A percentile compares a stretch with the other conserved stretches of the same genome.
Conservation (phyloP, 1,284 basidiomycete genomes). For the Agroathelia rolfsii region DNA sequence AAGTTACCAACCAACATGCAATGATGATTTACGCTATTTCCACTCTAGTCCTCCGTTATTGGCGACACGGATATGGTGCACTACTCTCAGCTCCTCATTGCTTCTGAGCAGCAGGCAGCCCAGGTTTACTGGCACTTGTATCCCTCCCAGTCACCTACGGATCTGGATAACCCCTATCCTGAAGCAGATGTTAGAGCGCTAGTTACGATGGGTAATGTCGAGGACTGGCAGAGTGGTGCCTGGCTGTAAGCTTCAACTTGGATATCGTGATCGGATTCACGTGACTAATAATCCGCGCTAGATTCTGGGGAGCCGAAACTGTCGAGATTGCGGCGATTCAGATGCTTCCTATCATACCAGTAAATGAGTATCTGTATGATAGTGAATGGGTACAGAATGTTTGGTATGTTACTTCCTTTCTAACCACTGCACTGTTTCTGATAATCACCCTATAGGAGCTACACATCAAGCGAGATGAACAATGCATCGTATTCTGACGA, state of each 20-base stretch:
- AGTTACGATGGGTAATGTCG: slow-evolving; percentile 25
- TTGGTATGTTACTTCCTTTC: too few species aligned
- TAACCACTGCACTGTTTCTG: too few species aligned
- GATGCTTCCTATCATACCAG: slow-evolving; percentile 25
- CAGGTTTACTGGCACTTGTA: slow-evolving; percentile 28
- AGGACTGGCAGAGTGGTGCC: slow-evolving; percentile 25
- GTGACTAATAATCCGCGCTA: slow-evolving; percentile 7
- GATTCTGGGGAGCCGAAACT: slow-evolving; percentile 25
- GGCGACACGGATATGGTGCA: slow-evolving; percentile 21
- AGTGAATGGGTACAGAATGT: slow-evolving; percentile 20
- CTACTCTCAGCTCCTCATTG: slow-evolving; percentile 23
- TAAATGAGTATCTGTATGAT: slow-evolving; percentile 26
- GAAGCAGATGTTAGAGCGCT: slow-evolving; percentile 21
- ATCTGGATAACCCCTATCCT: slow-evolving; percentile 25
- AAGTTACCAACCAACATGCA: too few species aligned
- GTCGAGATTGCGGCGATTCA: slow-evolving; percentile 26
- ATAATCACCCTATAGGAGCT: too few species aligned
- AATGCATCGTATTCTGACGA: slow-evolving; percentile 21
- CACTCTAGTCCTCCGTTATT: slow-evolving; percentile 18
- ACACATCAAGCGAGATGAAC: slow-evolving; percentile 19
- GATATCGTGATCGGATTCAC: not conserved
- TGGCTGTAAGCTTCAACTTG: slow-evolving; percentile 28
- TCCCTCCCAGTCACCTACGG: slow-evolving; percentile 17
- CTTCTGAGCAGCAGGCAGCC: slow-evolving; percentile 24
- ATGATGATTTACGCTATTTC: too few species aligned